Evolutionary conservation across 176 grass and related monocot species (phyloP).

Genomic region (Raddia guianensis): DNA sequence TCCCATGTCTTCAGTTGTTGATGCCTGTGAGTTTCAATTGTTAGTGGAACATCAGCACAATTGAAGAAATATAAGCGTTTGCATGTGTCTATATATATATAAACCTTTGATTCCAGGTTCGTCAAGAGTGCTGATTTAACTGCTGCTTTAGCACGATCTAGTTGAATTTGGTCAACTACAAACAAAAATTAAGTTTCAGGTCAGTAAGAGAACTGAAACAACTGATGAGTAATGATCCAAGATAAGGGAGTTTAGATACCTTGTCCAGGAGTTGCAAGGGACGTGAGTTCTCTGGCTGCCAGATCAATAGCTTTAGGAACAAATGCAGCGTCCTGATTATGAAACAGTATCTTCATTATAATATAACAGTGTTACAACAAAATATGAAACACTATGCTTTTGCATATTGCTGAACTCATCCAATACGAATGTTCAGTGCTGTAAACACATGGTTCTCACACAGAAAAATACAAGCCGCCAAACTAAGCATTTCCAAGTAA

Average conservation of each 20-base stretch:
- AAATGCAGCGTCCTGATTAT: constrained; percentile 78
- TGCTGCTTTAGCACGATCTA: constrained; percentile 84
- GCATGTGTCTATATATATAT: neutral
- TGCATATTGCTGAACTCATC: constrained; percentile 2
- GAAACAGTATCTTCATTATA: constrained; percentile 7
- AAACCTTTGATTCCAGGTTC: constrained; percentile 80
- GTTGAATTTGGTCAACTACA: constrained; percentile 76
- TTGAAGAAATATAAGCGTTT: constrained; percentile 34
- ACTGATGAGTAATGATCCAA: constrained; percentile 28
- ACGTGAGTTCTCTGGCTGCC: constrained; percentile 76
- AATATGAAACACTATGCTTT: neutral
- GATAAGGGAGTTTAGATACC: constrained; percentile 46
- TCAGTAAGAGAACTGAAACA: constrained; percentile 31
- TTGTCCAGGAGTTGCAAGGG: constrained; percentile 89
- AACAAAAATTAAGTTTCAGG: constrained; percentile 42
- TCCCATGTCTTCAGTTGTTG: constrained; percentile 77
- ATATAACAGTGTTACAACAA: constrained; percentile 2
- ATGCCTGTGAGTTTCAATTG: constrained; percentile 47
- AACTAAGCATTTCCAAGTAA: neutral
- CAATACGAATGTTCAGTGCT: neutral
- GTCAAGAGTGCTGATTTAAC: constrained; percentile 77
- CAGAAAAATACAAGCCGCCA: constrained; percentile 19
- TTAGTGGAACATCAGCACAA: constrained; percentile 31
- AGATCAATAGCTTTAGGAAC: constrained; percentile 86
- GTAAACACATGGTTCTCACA: neutral